Evolutionary conservation across 805 yeast genomes (phyloP), one percentile per base, ranked within the genome.

Genomic region (Yamadazyma tumulicola): DNA sequence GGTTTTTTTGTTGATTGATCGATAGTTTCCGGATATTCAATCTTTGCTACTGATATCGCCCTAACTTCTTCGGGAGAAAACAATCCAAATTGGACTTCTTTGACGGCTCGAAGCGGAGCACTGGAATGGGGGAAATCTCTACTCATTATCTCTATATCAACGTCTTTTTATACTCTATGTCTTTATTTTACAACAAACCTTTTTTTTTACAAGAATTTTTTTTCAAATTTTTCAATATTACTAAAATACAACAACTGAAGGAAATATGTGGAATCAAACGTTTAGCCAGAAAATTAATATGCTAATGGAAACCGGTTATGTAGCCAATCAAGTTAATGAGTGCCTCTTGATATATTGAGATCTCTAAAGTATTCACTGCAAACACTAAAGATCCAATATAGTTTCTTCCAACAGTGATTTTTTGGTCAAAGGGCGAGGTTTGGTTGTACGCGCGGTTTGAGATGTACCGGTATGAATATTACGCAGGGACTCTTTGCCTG

Each of bases 11-110:
- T 88, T 25, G 96, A 79, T 61, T 89, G 97, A 61, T 93, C 98
- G 96, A 93, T 93, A n/a, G 97, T 93, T 65, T 93, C 99, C 15
- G 99, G 98, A 55, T 85, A 93, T 63, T 91, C 97, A 54, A 93
- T 87, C 58, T 93, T 93, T 27, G 97, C 97, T 41, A 94, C 98
- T 43, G 96, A 86, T 48, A 93, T 89, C 32, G 97, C 97, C 63
- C 96, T 84, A 23, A 61, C 60, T 72, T 93, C 98, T 69, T 93
- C 98, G 18, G 99, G 98, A 19, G 97, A 88, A 45, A 93, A 78
- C 52, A 93, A 79, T 44, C 99, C 98, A 72, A 93, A 94, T 72
- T 93, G 98, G 57, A 89, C 97, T 75, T 93, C 98, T 67, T 89
- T 91, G 44, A 93, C 89, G 34, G 96, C 81, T 63, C 97, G 87